Evolutionary conservation across 306 rosid genomes (phyloP).

Genomic region (Trifolium fragiferum): DNA sequence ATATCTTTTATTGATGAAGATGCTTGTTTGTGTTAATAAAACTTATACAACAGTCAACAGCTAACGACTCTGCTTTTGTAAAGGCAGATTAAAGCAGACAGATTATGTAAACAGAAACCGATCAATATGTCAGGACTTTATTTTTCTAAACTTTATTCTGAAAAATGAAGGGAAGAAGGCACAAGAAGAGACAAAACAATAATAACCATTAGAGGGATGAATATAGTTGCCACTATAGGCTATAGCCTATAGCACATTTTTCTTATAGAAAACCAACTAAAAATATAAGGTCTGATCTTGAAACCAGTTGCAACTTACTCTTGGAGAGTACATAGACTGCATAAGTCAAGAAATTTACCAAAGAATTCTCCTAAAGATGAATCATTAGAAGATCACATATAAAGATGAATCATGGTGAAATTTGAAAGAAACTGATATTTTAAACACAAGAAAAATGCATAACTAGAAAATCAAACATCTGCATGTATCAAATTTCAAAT

Average conservation of each 20-base stretch:
- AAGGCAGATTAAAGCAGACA: no score
- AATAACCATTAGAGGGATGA: no score
- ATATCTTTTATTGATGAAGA: background rate
- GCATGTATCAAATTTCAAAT: constrained; percentile 2
- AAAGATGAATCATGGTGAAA: background rate
- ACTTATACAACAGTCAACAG: background rate
- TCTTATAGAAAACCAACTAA: no score
- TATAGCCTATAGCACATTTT: no score
- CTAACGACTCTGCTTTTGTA: background rate
- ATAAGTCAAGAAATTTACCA: background rate
- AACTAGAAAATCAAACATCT: constrained; percentile 7
- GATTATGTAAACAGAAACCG: background rate
- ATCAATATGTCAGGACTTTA: background rate
- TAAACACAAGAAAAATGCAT: background rate
- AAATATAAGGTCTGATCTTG: background rate
- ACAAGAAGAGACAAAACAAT: no score
- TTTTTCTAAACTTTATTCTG: no score
- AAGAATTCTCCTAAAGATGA: background rate
- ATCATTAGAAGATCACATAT: background rate
- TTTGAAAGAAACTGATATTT: background rate
- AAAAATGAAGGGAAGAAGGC: no score
- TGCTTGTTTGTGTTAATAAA: background rate
- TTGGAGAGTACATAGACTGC: background rate
- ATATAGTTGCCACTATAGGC: no score
- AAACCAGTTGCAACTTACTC: background rate